Evolutionary conservation across 768 basidiomycete species (phyloP).

Genomic region (Strobilomyces dryophilus): DNA sequence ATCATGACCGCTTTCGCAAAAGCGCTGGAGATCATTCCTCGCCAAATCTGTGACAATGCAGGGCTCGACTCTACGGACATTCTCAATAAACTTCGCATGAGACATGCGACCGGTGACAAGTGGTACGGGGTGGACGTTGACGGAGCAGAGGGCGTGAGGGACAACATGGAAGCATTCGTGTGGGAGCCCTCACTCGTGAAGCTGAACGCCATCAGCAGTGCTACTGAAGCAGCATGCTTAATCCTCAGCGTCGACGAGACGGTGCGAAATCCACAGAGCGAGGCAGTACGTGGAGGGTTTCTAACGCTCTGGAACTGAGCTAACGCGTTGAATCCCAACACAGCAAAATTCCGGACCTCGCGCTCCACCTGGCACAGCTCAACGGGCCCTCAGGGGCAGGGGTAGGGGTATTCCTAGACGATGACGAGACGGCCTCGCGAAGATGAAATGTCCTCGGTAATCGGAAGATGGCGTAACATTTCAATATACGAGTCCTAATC

Average conservation of each 20-base stretch:
- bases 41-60: slow-evolving; percentile 98
- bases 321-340: slow-evolving; percentile 12
- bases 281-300: slow-evolving; percentile 58
- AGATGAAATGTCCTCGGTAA: slow-evolving; percentile 10
- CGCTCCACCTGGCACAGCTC: slow-evolving; percentile 88
- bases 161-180: slow-evolving; percentile 97
- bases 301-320: slow-evolving; percentile 2
- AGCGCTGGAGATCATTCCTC: slow-evolving; percentile 94
- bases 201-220: slow-evolving; percentile 91
- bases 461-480: slow-evolving; percentile 17
- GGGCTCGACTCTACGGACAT: slow-evolving; percentile 97
- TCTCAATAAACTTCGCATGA: slow-evolving; percentile 95
- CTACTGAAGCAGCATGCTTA: slow-evolving; percentile 92
- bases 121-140: slow-evolving; percentile 98
- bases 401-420: slow-evolving; percentile 80
- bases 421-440: slow-evolving; percentile 30
- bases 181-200: slow-evolving; percentile 98
- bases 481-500: slow-evolving; percentile 14
- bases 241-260: slow-evolving; percentile 98
- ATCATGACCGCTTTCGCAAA: slow-evolving; percentile 96
- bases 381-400: slow-evolving; percentile 79
- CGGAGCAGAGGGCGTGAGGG: slow-evolving; percentile 77
- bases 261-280: slow-evolving; percentile 91
- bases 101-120: slow-evolving; percentile 80
- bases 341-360: slow-evolving; percentile 82